Evolutionary conservation across 2,329 filamentous ascomycete genomes (phyloP).

Genomic region (Raffaelea albimanens): DNA sequence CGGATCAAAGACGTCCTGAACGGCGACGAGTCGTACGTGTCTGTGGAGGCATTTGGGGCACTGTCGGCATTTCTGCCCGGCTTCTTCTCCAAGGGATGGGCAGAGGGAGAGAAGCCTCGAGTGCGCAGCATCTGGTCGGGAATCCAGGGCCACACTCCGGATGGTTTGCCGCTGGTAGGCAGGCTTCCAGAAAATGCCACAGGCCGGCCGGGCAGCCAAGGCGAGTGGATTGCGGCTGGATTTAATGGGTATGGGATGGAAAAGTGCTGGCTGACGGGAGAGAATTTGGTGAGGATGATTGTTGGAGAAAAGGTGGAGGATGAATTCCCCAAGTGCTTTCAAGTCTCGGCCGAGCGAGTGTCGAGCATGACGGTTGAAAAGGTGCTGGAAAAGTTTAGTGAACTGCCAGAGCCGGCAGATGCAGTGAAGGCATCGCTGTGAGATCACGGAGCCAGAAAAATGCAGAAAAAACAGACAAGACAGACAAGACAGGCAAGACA

Average conservation of each 20-base stretch:
- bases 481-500: no score
- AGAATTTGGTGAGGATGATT: conserved; percentile 6
- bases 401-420: no score
- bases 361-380: no score
- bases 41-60: not conserved
- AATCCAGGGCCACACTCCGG: conserved; percentile 7
- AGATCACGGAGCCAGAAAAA: no score
- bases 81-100: conserved; percentile 2
- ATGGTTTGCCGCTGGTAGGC: conserved; percentile 9
- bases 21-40: conserved; percentile 5
- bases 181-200: not conserved
- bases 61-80: not conserved
- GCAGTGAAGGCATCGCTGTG: no score
- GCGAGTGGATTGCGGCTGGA: conserved; percentile 15
- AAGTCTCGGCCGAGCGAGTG: no score
- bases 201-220: not conserved
- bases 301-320: not conserved
- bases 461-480: no score
- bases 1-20: conserved; percentile 6
- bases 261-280: conserved; percentile 13
- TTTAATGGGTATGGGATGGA: conserved; percentile 16
- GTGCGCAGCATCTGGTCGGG: conserved; percentile 8
- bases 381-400: no score
- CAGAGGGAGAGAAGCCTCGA: not conserved
- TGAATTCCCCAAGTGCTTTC: not conserved